Base-by-base conservation (phyloP, 805 yeast species). In the Barnettozyma populi region DNA sequence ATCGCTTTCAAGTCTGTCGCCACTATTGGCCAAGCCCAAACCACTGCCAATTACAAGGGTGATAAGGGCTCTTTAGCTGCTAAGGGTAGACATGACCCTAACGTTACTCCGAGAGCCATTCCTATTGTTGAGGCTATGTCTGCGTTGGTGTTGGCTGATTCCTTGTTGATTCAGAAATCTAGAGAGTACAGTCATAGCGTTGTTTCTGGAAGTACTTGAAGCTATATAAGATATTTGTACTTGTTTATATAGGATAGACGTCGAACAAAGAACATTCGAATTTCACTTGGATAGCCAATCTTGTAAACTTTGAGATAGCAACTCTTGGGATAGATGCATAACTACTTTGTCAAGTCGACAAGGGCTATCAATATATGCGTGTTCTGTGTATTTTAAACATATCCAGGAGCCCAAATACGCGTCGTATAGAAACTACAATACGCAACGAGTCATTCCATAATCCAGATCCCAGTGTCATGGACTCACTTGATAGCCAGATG, bases 111-210 rank as follows among this genome's bases (percentile, higher is more conserved):
- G 56, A 82, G 99, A 68, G 99, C 99, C 36, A 89, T 94, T 52
- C 98, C 99, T 45, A 94, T 94, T 61, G 98, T 94, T 27, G 99
- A 94, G 73, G 88, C 98, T 36, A 92, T 94, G 98, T 80, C 98
- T 43, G 94, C 97, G n/a, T 74, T 94, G 55, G 97, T 89, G 2
- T 69, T 92, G 53, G 92, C 92, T 38, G 99, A 94, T 66, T 82
- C 87, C 47, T 70, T 86, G 48, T 69, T 94, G 70, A 76, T 90
- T 41, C 99, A 92, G 71, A 84, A 86, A 67, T 74, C 96, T 29
- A 81, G 99, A 68, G 89, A 85, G 56, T 76, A 71, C 45, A 74
- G 80, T 39, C 64, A 55, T 46, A 51, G 55, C 36, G 54, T 67
- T 34, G 71, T 69, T 27, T 43, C 34, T 19, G 42, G 21, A 11